phyloP scores from a whole-genome alignment of 1,284 basidiomycete genomes.

The Cutaneotrichosporon spelunceum region DNA sequence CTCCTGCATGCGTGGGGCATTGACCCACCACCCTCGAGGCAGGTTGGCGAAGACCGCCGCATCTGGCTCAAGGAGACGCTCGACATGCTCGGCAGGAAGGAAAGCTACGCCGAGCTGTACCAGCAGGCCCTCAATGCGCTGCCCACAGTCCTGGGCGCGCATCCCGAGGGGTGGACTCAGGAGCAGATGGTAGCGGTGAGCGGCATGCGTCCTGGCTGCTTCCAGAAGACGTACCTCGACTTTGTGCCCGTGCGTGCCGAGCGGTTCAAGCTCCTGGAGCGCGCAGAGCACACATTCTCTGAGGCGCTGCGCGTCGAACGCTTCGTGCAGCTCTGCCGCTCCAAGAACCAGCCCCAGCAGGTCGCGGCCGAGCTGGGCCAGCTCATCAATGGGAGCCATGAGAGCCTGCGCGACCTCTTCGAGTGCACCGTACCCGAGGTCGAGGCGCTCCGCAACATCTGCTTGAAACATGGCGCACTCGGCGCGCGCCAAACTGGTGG shows the following conservation, averaged over 20 bases:
- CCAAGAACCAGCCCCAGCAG: slow-evolving; percentile 37
- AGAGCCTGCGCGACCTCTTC: slow-evolving; percentile 64
- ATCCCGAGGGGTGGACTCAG: slow-evolving; percentile 47
- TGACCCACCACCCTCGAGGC: slow-evolving; percentile 23
- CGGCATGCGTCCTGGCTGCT: slow-evolving; percentile 59
- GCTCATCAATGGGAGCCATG: slow-evolving; percentile 75
- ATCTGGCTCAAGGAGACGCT: slow-evolving; percentile 52
- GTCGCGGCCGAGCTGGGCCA: slow-evolving; percentile 56
- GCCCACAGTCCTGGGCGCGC: slow-evolving; percentile 24
- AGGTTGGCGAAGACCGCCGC: slow-evolving; percentile 21
- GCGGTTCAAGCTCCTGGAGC: slow-evolving; percentile 73
- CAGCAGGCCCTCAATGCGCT: slow-evolving; percentile 21
- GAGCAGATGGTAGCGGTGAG: slow-evolving; percentile 68
- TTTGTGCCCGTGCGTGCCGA: slow-evolving; percentile 75
- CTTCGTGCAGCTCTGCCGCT: slow-evolving; percentile 65
- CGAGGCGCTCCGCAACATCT: slow-evolving; percentile 62
- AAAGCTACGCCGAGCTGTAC: slow-evolving; percentile 40
- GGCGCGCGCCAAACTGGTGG: slow-evolving; percentile 65
- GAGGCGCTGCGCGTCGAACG: slow-evolving; percentile 74
- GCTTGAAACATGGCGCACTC: slow-evolving; percentile 65
- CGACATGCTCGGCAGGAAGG: slow-evolving; percentile 54
- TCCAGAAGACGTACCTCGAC: slow-evolving; percentile 63
- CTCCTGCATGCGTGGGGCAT: slow-evolving; percentile 62
- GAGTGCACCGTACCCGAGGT: slow-evolving; percentile 77
- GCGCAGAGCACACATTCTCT: slow-evolving; percentile 70